phyloP scores from a whole-genome alignment of 1,139 yeast species.

The Hansenula anomala region DNA sequence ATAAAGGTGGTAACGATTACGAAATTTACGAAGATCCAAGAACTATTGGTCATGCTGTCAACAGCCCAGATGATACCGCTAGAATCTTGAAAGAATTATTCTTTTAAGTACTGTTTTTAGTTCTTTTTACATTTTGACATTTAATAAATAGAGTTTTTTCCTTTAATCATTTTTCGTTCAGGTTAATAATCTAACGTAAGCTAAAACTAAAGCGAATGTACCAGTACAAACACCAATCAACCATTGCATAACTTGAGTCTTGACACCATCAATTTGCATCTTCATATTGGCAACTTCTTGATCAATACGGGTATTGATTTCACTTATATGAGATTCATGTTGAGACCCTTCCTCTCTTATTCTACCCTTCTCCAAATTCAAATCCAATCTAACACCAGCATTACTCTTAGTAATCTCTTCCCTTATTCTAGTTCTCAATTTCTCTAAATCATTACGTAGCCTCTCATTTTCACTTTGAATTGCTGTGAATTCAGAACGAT shows the following conservation, averaged over 20 bases:
- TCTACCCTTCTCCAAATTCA: slow-evolving; percentile 91
- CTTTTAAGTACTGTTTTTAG: slow-evolving; percentile 22
- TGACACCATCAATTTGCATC: slow-evolving; percentile 90
- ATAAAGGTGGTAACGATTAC: slow-evolving; percentile 97
- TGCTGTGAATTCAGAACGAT: slow-evolving; percentile 77
- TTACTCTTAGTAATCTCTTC: slow-evolving; percentile 91
- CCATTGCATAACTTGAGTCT: slow-evolving; percentile 98
- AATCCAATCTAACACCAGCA: slow-evolving; percentile 85
- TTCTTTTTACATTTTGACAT: background rate
- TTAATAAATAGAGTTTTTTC: background rate
- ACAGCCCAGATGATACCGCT: slow-evolving; percentile 83
- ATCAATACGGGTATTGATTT: slow-evolving; percentile 90
- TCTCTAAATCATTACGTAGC: slow-evolving; percentile 78
- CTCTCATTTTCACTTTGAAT: slow-evolving; percentile 87
- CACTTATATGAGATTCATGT: slow-evolving; percentile 90
- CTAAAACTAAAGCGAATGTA: slow-evolving; percentile 89
- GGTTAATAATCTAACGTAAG: slow-evolving; percentile 81
- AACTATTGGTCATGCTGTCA: slow-evolving; percentile 94
- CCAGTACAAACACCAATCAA: slow-evolving; percentile 97
- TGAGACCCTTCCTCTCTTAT: slow-evolving; percentile 90
- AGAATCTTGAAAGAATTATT: slow-evolving; percentile 80
- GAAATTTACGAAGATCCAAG: slow-evolving; percentile 90
- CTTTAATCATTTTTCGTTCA: background rate
- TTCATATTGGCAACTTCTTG: slow-evolving; percentile 94
- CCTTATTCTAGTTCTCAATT: slow-evolving; percentile 73